Evolutionary conservation across 305 asterid genomes (phyloP), one percentile per base, ranked within the genome.

Genomic region (Euphrasia arctica): DNA sequence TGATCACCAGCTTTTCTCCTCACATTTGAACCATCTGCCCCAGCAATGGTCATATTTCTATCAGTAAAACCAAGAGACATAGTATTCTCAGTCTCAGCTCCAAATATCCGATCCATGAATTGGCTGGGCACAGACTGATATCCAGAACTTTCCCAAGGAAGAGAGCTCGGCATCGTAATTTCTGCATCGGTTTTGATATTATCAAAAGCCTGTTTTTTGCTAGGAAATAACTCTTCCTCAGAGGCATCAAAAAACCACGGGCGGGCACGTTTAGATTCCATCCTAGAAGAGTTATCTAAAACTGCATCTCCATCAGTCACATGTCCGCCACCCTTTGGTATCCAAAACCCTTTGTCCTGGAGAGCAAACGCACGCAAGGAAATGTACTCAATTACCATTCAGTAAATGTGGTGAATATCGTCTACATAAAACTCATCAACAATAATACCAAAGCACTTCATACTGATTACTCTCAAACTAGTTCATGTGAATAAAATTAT

Each of bases 341-440:
- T 79, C 96, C 95, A 86, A 80, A 90, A 84, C 32, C 80, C 88
- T 86, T 87, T 86, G 71, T 86, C 94, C 78, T 83, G 83, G 63
- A 78, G 73, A 67, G 68, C 14, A 67, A 64, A 66, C 15, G 63
- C 36, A 70, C 43, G 58, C 43, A 5, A 58, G 12, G 28, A 7
- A 58, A 14, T n/a, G 63, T 12, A 25, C 45, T 47, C 57, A 39
- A 7, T 6, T 29, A 18, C 69, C 54, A 54, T 39, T 32, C 65
- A 58, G 0, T 34, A 15, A 42, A 34, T 18, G 36, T 54, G 14
- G 55, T 9, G 27, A 67, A 41, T 12, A 52, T 48, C 36, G 55
- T 58, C 72, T 10, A 9, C 45, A 13, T 39, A 58, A 8, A 18
- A 36, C 32, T 52, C 31, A 45, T 43, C 12, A 45, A 12, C 39